Base-by-base conservation (phyloP, 148 eudicot species). In the Vaccinium darrowii region DNA sequence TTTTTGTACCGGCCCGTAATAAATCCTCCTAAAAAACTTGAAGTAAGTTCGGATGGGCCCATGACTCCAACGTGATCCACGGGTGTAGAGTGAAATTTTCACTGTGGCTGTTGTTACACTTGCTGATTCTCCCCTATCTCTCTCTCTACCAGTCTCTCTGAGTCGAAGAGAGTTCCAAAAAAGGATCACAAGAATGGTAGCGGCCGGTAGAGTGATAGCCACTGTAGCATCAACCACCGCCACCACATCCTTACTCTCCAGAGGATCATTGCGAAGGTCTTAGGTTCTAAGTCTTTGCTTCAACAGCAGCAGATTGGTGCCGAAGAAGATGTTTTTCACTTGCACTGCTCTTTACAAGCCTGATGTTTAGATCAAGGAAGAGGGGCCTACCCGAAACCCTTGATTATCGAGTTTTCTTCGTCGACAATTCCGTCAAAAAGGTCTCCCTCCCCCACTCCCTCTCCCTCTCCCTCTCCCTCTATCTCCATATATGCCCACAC, bases 341-440 rank as follows among this genome's bases (percentile, higher is more conserved):
- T 94, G 98, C 83, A 87, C 84, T 60, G 90, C 98, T 23, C 88
- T 94, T 14, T 88, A 91, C 84, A 91, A 88, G 47, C 92, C 95
- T 76, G 91, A 93, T 14, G 76, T 88, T 57, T 84, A 86, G 62
- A 80, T 83, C 18, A 89, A 92, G 62, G 90, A 91, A 9, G 90
- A 94, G n/a, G 69, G 95, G 98, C 27, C 88, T 82, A 69, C 94
- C 97, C 21, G 94, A 92, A 84, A 89, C 98, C 88, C 94, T 95
- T 0, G 98, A 95, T 86, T 91, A 94, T 81, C 92, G 98, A 50
- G 93, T 95, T 53, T 95, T 95, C 87, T 92, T 94, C 82, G 74
- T 88, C 71, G 93, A 93, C 25, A 86, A 87, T 76, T 92, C 97
- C 30, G 98, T 95, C 86, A 94, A 91, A 82, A 95, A 92, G 93